A percentile compares a stretch with the other conserved stretches of the same genome.
Conservation (phyloP, 139 green algal genomes). For the Volvox reticuliferus region DNA sequence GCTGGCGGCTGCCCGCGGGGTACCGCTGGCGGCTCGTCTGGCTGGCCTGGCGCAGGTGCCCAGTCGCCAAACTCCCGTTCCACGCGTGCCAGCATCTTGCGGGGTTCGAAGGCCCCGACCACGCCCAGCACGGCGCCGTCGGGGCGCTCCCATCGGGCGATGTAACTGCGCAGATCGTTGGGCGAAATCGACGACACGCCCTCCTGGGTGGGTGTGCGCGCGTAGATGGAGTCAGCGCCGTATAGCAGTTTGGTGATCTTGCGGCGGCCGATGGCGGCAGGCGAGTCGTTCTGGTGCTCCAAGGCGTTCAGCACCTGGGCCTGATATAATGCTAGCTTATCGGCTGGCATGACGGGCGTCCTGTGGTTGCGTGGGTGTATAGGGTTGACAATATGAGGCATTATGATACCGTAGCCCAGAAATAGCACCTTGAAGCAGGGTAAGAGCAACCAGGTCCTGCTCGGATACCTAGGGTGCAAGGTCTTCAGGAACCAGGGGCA, state of each 20-base stretch:
- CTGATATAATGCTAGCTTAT: slow-evolving; percentile 70
- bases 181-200: neutral
- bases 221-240: slow-evolving; percentile 76
- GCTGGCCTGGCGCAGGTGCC: slow-evolving; percentile 55
- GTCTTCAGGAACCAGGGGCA: too few relatives aligned
- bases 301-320: slow-evolving; percentile 76
- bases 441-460: too few relatives aligned
- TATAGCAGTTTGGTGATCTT: slow-evolving; percentile 74
- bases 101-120: slow-evolving; percentile 78
- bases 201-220: slow-evolving; percentile 63
- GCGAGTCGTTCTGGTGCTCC: slow-evolving; percentile 76
- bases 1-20: slow-evolving; percentile 47
- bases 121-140: slow-evolving; percentile 81
- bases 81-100: slow-evolving; percentile 63
- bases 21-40: slow-evolving; percentile 39
- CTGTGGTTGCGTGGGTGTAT: slow-evolving; percentile 21
- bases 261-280: slow-evolving; percentile 49
- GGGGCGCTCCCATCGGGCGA: slow-evolving; percentile 64
- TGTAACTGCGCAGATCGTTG: slow-evolving; percentile 21
- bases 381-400: too few relatives aligned
- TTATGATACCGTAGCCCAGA: too few relatives aligned
- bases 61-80: slow-evolving; percentile 64
- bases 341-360: slow-evolving; percentile 68
- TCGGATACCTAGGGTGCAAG: too few relatives aligned
- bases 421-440: too few relatives aligned